These are phyloP conservation scores for Sanguinoderma infundibulare DNA, from an alignment of 1,284 basidiomycete genomes.

Conservation along the genomic window DNA sequence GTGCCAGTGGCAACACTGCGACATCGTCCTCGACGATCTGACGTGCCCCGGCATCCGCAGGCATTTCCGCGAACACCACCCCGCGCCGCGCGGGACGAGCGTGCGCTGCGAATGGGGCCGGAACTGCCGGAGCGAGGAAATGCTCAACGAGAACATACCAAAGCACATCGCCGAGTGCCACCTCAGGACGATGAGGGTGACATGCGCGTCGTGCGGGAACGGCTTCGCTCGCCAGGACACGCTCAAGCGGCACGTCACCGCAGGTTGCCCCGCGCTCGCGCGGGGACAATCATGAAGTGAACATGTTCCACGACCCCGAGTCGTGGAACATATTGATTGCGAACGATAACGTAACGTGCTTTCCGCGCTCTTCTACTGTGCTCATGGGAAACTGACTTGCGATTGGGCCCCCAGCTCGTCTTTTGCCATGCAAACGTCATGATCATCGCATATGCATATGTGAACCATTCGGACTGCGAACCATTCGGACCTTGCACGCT, in stretches of 20 bases:
- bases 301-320: no score
- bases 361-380: no score
- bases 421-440: no score
- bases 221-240: constrained; percentile 21
- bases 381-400: no score
- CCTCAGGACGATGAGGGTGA: constrained; percentile 15
- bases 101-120: constrained; percentile 15
- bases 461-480: no score
- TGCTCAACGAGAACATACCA: constrained; percentile 25
- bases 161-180: constrained; percentile 26
- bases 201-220: constrained; percentile 11
- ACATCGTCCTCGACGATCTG: constrained; percentile 3
- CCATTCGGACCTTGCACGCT: background rate
- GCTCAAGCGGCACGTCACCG: constrained; percentile 16
- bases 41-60: constrained; percentile 10
- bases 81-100: background rate
- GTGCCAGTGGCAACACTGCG: constrained; percentile 18
- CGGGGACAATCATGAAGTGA: background rate
- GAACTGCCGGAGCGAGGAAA: constrained; percentile 14
- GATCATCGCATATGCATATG: no score
- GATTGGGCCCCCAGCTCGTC: no score
- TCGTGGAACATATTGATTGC: no score
- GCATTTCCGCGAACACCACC: constrained; percentile 16
- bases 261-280: constrained; percentile 7
- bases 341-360: no score